These are phyloP conservation scores for Torulaspora franciscae DNA, from an alignment of 805 yeast species.

Conservation along the genomic window DNA sequence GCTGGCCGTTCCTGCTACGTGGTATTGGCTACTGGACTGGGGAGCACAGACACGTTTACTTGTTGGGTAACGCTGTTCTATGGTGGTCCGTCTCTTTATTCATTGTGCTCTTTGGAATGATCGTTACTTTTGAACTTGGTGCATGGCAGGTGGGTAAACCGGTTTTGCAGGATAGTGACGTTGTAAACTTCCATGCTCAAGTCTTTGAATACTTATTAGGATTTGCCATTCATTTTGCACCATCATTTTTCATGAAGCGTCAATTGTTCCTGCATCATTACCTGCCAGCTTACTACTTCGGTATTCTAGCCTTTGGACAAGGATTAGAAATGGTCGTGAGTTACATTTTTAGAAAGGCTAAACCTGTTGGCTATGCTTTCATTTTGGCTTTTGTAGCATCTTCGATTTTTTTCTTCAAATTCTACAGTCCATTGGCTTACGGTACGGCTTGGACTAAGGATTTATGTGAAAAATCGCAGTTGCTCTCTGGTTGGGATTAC, in stretches of 20 bases:
- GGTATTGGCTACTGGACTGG: conserved; percentile 78
- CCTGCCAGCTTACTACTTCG: conserved; percentile 87
- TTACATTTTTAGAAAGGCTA: conserved; percentile 42
- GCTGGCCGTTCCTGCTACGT: conserved; percentile 71
- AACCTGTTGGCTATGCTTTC: conserved; percentile 41
- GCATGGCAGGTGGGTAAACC: conserved; percentile 63
- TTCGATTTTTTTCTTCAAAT: conserved; percentile 51
- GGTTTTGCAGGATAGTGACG: conserved; percentile 47
- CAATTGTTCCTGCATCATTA: conserved; percentile 93
- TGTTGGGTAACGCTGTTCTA: conserved; percentile 70
- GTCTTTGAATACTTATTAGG: conserved; percentile 60
- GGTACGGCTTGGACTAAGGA: conserved; percentile 75
- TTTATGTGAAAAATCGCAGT: conserved; percentile 57
- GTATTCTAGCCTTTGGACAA: conserved; percentile 71
- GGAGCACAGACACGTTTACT: conserved; percentile 52
- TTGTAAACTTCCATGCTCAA: conserved; percentile 62
- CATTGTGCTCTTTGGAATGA: conserved; percentile 47
- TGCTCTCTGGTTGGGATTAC: conserved; percentile 77
- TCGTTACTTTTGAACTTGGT: conserved; percentile 41
- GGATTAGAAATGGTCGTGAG: conserved; percentile 49
- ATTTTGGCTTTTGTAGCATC: conserved; percentile 46
- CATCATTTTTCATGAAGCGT: conserved; percentile 84
- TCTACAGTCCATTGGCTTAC: conserved; percentile 69
- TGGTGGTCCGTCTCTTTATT: conserved; percentile 69
- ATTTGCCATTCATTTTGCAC: conserved; percentile 66